Base-by-base conservation (phyloP, 1,284 basidiomycete genomes). In the Pseudozyma thailandica region DNA sequence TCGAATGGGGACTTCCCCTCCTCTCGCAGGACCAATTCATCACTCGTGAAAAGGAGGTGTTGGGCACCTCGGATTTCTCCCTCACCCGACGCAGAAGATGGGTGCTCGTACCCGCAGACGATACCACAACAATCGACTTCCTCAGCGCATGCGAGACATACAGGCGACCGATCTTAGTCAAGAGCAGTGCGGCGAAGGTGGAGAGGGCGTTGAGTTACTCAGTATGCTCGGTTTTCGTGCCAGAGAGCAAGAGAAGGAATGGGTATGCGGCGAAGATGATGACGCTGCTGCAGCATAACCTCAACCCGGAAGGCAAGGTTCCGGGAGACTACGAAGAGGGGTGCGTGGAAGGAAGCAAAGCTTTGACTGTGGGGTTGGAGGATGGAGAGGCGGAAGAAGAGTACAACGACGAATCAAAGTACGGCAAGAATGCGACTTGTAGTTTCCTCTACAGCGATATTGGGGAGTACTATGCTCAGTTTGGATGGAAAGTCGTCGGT, bases 381-480 rank as follows among this genome's bases (percentile, higher is more conserved):
- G 48, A 43, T 16, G 37, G 42, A 7, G 47, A 53, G 16, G 54
- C 41, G 3, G 54, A 56, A 18, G 37, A 58, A 31, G 35, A 27
- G n/a, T 41, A 41, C 20, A 4, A 10, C 1, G 56, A 60, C 16
- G 65, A 50, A 15, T 86, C 85, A 0, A 78, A 78, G 10, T 77
- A 80, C 20, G 63, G 71, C 18, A 77, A 83, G 8, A 74, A 84
- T 48, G 86, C 81, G 1, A 61, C 74, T 6, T 87, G 89, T 69
- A 89, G 88, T 2, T 85, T 86, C 10, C 83, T 90, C 6, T 90
- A 88, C 81, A 90, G 88, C 77, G 89, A 90, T 69, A 83, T 90
- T 25, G 89, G 89, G 3, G 74, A 84, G 0, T 89, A 89, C 77
- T 90, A 90, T 78, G 70, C 63, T 6, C 60, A 70, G 2, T 86